Evolutionary conservation across 768 basidiomycete species (phyloP), one percentile per base, ranked within the genome.

Genomic region (Mycena vitilis): DNA sequence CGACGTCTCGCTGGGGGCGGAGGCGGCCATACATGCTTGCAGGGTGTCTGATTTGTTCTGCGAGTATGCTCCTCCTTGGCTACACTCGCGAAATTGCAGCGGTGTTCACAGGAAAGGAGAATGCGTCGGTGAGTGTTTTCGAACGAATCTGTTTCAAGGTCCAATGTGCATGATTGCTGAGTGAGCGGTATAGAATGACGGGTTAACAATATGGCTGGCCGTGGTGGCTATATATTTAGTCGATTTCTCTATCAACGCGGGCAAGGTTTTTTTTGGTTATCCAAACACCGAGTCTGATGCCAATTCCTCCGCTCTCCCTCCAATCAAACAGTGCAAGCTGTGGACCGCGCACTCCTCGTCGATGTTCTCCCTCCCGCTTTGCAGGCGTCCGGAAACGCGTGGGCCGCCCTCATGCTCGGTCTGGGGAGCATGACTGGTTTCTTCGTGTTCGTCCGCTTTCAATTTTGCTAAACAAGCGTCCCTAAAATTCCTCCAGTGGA

Each of bases 381-480:
- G 30, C 96, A 99, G 77, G 89, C 95, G 8, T 82, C 86, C 11
- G 96, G 93, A 0, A 98, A 96, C 75, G 96, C 96, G 0, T 99
- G 96, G 96, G 96, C 95, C 0, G 95, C 94, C 0, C 83, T 92
- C n/a, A 96, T 98, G 95, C 81, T 93, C 52, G 94, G 94, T 1
- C 74, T 96, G 34, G 96, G 96, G 13, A 90, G 93, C 63, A 91
- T 97, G 0, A 82, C 89, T 2, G 96, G 95, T 0, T 97, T 96
- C 78, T 97, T 93, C 74, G 84, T 94, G 95, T 96, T 72, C 72
- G 93, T 83, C n/a, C 60, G 44, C 53, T 44, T 47, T 36, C 23
- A 16, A 42, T 18, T 5, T 2, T 60, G 30, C 12, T 37, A 30
- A 23, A 48, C 8, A n/a, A 60, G 16, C 49, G 30, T 25, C 18